Evolutionary conservation across 208 protist genomes (phyloP).

Genomic region (Trichomonas tenax): DNA sequence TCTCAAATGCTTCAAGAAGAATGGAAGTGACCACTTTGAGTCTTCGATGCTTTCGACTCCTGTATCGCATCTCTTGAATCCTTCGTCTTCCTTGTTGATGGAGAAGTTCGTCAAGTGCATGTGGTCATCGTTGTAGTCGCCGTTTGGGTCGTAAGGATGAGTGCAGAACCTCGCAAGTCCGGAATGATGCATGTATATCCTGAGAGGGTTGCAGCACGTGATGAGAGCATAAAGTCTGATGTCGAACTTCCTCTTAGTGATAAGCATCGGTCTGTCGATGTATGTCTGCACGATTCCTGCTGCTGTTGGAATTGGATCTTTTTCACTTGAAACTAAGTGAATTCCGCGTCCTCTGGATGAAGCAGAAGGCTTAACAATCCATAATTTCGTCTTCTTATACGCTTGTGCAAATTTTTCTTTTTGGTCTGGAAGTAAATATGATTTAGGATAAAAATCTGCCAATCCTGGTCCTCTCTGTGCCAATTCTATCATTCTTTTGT

Average conservation of each 20-base stretch:
- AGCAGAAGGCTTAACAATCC: not conserved
- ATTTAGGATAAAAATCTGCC: not conserved
- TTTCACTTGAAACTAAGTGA: not conserved
- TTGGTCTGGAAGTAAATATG: not conserved
- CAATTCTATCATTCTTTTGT: not conserved
- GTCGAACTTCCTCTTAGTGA: not conserved
- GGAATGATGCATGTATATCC: slow-evolving; percentile 36
- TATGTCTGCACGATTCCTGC: slow-evolving; percentile 27
- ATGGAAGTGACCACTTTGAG: slow-evolving; percentile 35
- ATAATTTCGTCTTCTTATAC: not conserved
- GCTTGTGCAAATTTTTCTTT: too few species aligned
- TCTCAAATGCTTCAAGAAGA: not conserved
- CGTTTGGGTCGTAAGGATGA: slow-evolving; percentile 22
- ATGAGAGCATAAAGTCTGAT: slow-evolving; percentile 36
- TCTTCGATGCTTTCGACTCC: slow-evolving; percentile 13
- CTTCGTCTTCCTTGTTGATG: not conserved
- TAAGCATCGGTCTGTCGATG: not conserved
- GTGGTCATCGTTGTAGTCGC: not conserved
- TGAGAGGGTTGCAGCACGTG: slow-evolving; percentile 36
- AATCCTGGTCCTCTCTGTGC: not conserved
- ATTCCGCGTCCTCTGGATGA: not conserved
- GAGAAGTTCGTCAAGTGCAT: slow-evolving; percentile 35
- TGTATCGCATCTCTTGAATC: not conserved
- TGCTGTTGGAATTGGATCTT: not conserved
- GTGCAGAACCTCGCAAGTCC: not conserved